Percentiles rank a stretch among this genome's conserved stretches.
phyloP scores from a whole-genome alignment of 192 early-diverging fungal genomes.

The Podila epigama region DNA sequence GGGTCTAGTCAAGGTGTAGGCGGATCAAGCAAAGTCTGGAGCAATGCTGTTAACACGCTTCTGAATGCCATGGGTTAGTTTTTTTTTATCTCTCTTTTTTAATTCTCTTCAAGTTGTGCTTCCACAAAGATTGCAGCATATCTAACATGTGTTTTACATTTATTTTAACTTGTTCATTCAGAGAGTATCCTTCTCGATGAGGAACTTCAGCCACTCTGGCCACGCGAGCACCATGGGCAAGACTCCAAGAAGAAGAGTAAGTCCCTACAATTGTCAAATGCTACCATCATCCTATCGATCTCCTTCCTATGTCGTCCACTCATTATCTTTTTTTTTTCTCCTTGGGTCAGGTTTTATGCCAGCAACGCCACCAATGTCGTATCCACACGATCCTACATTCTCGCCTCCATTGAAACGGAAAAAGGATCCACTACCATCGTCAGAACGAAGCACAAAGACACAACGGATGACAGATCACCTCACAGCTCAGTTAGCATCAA shows the following conservation, averaged over 20 bases:
- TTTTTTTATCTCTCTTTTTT: background rate
- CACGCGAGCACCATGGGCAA: conserved; percentile 26
- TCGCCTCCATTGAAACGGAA: conserved; percentile 44
- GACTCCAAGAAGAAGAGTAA: conserved; percentile 35
- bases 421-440: conserved; percentile 21
- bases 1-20: background rate
- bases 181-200: conserved; percentile 47
- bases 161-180: too few species aligned
- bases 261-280: too few species aligned
- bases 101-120: background rate
- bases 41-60: conserved; percentile 42
- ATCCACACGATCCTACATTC: conserved; percentile 32
- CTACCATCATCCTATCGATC: background rate
- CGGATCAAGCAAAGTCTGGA: conserved; percentile 33
- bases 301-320: background rate
- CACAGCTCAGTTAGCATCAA: conserved; percentile 31
- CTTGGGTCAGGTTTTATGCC: conserved; percentile 11
- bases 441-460: conserved; percentile 29
- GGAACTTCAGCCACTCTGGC: conserved; percentile 40
- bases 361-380: conserved; percentile 14
- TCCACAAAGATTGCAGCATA: too few species aligned
- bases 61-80: conserved; percentile 40
- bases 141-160: too few species aligned
- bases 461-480: conserved; percentile 45
- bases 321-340: background rate